Conservation (phyloP, 768 basidiomycete species). For the Zangia roseola region DNA sequence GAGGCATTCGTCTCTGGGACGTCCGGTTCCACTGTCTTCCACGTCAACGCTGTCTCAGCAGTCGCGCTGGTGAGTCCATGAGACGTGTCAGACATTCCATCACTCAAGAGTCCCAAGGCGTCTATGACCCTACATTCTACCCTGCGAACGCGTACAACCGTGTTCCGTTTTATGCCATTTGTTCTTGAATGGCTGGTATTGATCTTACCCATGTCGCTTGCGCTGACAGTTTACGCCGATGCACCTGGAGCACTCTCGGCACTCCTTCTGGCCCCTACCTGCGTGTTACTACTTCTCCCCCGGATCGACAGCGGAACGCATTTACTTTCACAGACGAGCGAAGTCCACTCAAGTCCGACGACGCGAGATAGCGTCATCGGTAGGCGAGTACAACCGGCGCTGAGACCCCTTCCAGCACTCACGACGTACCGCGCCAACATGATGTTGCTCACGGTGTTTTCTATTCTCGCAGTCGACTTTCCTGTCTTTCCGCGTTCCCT, state of each 20-base stretch:
- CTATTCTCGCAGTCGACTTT: conserved; percentile 96
- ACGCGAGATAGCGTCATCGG: not conserved
- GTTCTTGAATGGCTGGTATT: conserved; percentile 61
- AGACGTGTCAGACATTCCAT: not conserved
- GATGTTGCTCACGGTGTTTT: conserved; percentile 89
- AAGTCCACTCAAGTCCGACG: not conserved
- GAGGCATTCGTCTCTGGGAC: conserved; percentile 79
- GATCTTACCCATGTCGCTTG: conserved; percentile 75
- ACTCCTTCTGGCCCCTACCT: conserved; percentile 46
- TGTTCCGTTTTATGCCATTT: conserved; percentile 38
- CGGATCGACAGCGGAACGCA: conserved; percentile 45
- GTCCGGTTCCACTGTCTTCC: conserved; percentile 65
- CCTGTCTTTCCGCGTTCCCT: conserved; percentile 83
- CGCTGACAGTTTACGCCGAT: conserved; percentile 73
- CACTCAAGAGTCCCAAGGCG: conserved; percentile 45
- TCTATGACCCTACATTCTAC: conserved; percentile 72
- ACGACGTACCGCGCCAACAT: conserved; percentile 91
- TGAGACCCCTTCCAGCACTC: conserved; percentile 64
- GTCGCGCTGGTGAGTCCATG: conserved; percentile 56
- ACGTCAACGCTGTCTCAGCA: conserved; percentile 67
- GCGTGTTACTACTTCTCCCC: conserved; percentile 43
- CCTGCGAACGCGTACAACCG: conserved; percentile 47
- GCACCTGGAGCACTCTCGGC: conserved; percentile 52
- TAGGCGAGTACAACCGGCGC: not conserved
- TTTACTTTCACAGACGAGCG: conserved; percentile 45